Percentiles rank a stretch among this genome's conserved stretches.
These are phyloP conservation scores for Ogataea henricii DNA, from an alignment of 805 yeast species.

Conservation along the genomic window DNA sequence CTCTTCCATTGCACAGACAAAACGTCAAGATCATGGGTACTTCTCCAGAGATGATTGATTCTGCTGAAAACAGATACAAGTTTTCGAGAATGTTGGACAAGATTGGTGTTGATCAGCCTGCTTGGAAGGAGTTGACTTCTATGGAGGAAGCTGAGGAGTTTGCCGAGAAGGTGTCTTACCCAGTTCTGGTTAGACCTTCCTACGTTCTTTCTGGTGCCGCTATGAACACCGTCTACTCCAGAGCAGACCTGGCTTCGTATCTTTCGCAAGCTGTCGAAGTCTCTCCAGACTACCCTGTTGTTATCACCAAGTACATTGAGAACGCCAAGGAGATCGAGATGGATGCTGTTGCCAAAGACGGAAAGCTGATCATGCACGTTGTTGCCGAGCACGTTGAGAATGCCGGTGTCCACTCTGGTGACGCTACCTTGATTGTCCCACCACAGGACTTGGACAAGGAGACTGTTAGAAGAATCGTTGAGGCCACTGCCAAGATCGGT, in stretches of 20 bases:
- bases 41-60: constrained; percentile 96
- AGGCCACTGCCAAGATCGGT: constrained; percentile 95
- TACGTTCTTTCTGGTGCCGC: constrained; percentile 98
- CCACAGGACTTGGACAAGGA: constrained; percentile 94
- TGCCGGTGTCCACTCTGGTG: constrained; percentile 99
- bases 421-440: constrained; percentile 95
- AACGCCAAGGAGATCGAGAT: constrained; percentile 97
- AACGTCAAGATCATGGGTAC: constrained; percentile 95
- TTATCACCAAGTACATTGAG: constrained; percentile 93
- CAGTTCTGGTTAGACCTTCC: constrained; percentile 96
- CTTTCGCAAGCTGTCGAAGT: constrained; percentile 95
- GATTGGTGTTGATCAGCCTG: constrained; percentile 98
- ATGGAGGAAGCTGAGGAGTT: constrained; percentile 89
- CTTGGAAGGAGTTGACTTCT: constrained; percentile 97
- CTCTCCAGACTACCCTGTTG: constrained; percentile 97
- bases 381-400: constrained; percentile 98
- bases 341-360: constrained; percentile 97
- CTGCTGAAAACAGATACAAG: constrained; percentile 97
- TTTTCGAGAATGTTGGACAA: constrained; percentile 96
- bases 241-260: constrained; percentile 83
- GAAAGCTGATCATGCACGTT: constrained; percentile 93
- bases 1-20: constrained; percentile 87
- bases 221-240: constrained; percentile 93
- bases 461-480: constrained; percentile 88
- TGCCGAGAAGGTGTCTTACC: constrained; percentile 88